Conservation (phyloP, 148 eudicot species). For the Chenopodium album region DNA sequence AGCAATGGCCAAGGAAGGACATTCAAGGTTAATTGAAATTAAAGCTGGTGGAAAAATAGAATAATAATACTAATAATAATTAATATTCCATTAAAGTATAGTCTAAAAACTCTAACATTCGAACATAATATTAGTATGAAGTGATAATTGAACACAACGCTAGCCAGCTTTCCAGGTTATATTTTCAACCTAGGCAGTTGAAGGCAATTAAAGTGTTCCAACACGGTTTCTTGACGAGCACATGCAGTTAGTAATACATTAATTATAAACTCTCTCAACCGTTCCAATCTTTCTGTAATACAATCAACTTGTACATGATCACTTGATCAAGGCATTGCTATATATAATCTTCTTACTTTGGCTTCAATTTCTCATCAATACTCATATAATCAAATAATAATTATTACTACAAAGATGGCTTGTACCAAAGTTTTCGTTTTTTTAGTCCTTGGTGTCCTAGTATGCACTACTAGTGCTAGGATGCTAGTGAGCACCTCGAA, state of each 20-base stretch:
- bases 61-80: no score
- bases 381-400: background rate
- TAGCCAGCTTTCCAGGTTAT: slow-evolving; percentile 19
- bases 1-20: no score
- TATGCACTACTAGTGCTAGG: slow-evolving; percentile 29
- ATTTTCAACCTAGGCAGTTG: slow-evolving; percentile 25
- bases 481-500: background rate
- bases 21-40: no score
- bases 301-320: background rate
- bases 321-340: slow-evolving; percentile 6
- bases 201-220: slow-evolving; percentile 14
- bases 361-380: slow-evolving; percentile 18
- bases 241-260: slow-evolving; percentile 6
- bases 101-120: background rate
- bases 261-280: slow-evolving; percentile 21
- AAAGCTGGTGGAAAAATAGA: background rate
- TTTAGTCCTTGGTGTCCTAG: slow-evolving; percentile 31
- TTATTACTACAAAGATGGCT: slow-evolving; percentile 4
- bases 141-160: background rate
- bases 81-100: background rate
- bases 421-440: slow-evolving; percentile 21
- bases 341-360: slow-evolving; percentile 18
- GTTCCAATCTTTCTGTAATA: background rate
- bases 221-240: slow-evolving; percentile 26
- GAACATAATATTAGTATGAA: background rate